Evolutionary conservation across 805 yeast genomes (phyloP).

Genomic region (Grigorovia transvaalensis): DNA sequence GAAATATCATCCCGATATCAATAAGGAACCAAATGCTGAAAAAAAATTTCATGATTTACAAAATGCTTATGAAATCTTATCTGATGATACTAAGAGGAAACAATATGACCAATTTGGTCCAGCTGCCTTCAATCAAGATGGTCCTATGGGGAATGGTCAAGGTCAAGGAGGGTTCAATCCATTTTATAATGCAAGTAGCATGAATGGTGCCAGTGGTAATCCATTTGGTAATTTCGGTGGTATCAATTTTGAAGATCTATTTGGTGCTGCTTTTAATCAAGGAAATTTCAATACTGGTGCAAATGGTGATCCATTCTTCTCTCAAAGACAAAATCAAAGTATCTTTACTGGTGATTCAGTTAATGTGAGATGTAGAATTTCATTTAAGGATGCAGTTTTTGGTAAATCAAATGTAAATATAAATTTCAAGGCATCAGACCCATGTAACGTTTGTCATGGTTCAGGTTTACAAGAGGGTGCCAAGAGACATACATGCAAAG

Average conservation of each 20-base stretch:
- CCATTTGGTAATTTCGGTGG: conserved; percentile 35
- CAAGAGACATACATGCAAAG: conserved; percentile 63
- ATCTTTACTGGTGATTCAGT: conserved; percentile 75
- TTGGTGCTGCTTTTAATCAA: conserved; percentile 40
- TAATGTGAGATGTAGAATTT: conserved; percentile 62
- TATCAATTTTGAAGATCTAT: conserved; percentile 53
- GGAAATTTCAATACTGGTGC: conserved; percentile 1
- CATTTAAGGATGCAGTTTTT: conserved; percentile 79
- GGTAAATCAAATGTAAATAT: conserved; percentile 59
- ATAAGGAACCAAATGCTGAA: conserved; percentile 83
- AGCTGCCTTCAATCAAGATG: conserved; percentile 61
- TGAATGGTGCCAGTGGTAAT: conserved; percentile 3
- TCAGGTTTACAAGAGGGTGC: conserved; percentile 69
- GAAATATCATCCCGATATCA: conserved; percentile 92
- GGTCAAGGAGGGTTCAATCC: conserved; percentile 23
- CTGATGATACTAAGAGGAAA: conserved; percentile 72
- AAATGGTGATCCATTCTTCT: background rate
- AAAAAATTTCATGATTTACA: conserved; percentile 85
- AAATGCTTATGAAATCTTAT: conserved; percentile 85
- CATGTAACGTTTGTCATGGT: conserved; percentile 74
- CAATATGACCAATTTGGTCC: conserved; percentile 92
- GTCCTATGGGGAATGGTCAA: conserved; percentile 38
- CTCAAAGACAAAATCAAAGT: conserved; percentile 5
- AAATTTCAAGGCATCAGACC: conserved; percentile 61
- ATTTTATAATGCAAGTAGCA: conserved; percentile 3